Evolutionary conservation across 192 early-diverging fungal genomes (phyloP), one percentile per base, ranked within the genome.

Genomic region (Entophlyctis luteolus): DNA sequence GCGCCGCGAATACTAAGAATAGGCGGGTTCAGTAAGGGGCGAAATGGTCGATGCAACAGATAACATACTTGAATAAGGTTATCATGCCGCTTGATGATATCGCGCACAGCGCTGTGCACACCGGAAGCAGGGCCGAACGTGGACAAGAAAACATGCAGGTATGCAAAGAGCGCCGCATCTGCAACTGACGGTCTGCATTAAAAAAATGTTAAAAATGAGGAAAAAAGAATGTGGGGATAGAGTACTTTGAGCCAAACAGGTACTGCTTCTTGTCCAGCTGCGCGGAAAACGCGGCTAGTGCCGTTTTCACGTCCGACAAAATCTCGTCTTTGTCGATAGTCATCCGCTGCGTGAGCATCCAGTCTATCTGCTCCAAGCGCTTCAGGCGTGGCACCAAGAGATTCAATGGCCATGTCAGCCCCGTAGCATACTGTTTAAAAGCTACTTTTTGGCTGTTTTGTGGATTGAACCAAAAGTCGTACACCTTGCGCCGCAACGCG

Each of bases 151-250:
- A 74, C 62, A 39, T 88, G 82, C 10, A 85, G 67, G 63, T 88
- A 83, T 5, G 84, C 76, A 77, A 88, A 88, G 1, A 84, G 55
- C 8, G 76, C 68, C 10, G 86, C 86, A 67, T 88, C 86, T 1
- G 81, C 53, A 8, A 66, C 62, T 12, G 77, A 81, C 1, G 83
- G 83, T 32, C 73, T 66, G 20, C 73, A 79, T 18, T n/a, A 46
- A 29, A 27, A 22, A 47, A 0, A 50, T 54, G 55, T 53, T 50
- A 47, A 48, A 47, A 29, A 6, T 20, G 28, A 60, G 36, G 37
- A 1, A 31, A 34, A 55, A 27, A 18, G 25, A 28, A 47, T 20
- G 27, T 14, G 32, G 1, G 4, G 27, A 16, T 34, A 22, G 10
- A 56, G 48, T 77, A 86, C 86, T 76, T 78, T 31, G 68, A 39